A percentile compares a stretch with the other conserved stretches of the same genome.
Conservation (phyloP, 148 eudicot species). For the Polygonum aviculare region DNA sequence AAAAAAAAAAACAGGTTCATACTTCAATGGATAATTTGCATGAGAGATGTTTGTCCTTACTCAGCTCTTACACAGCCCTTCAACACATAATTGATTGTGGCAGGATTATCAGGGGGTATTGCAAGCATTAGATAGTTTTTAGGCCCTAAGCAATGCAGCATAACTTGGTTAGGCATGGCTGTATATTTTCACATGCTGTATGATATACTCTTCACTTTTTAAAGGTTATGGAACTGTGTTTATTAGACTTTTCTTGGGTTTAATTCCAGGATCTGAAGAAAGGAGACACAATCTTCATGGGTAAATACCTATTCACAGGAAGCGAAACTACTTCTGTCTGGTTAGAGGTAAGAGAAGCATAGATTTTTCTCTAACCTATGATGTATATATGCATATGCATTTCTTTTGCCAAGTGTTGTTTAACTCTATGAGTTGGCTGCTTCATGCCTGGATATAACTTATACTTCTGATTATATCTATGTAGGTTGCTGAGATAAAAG, state of each 20-base stretch:
- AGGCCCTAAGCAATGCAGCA: neutral
- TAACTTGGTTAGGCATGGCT: neutral
- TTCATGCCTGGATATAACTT: neutral
- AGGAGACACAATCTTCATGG: conserved; percentile 91
- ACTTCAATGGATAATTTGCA: neutral
- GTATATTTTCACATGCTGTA: neutral
- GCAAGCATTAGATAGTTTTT: neutral
- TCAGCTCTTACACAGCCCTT: neutral
- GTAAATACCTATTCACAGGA: conserved; percentile 93
- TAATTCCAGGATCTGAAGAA: conserved; percentile 72
- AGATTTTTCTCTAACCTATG: too few relatives aligned
- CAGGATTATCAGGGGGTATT: neutral
- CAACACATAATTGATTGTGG: neutral
- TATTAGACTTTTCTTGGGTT: neutral
- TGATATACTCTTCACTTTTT: neutral
- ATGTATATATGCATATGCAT: neutral
- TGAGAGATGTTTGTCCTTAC: neutral
- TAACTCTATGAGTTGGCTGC: neutral
- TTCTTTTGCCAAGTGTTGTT: neutral
- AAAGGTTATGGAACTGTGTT: neutral
- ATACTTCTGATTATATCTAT: conserved; percentile 11
- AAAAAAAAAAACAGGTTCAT: neutral
- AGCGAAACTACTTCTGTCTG: conserved; percentile 97
- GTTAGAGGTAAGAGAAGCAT: conserved; percentile 67
- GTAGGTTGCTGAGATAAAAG: conserved; percentile 74